These are phyloP conservation scores for Elsinoe fawcettii DNA, from an alignment of 2,329 filamentous ascomycete species.

Conservation along the genomic window DNA sequence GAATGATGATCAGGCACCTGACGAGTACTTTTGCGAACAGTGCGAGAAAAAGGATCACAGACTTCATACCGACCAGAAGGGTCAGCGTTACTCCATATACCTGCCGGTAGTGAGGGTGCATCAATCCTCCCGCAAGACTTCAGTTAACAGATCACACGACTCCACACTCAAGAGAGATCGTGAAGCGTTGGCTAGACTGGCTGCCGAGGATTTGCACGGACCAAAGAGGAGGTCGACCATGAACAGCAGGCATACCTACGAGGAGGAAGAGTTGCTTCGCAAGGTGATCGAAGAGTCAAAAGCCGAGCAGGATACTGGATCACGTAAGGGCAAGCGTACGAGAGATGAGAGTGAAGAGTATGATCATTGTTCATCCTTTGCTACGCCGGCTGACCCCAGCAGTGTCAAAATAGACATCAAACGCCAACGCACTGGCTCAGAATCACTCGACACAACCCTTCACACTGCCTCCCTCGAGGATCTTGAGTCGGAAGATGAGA, in stretches of 20 bases:
- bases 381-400: slow-evolving; percentile 1
- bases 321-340: slow-evolving; percentile 68
- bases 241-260: slow-evolving; percentile 94
- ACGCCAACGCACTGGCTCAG: slow-evolving; percentile 74
- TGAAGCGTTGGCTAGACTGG: slow-evolving; percentile 44
- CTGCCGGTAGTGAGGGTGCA: slow-evolving; percentile 43
- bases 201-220: slow-evolving; percentile 45
- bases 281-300: slow-evolving; percentile 94
- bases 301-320: slow-evolving; percentile 57
- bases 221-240: slow-evolving; percentile 89
- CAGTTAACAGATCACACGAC: slow-evolving; percentile 56
- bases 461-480: slow-evolving; percentile 39
- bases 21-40: slow-evolving; percentile 96
- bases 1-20: slow-evolving; percentile 83
- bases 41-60: slow-evolving; percentile 89
- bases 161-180: slow-evolving; percentile 48
- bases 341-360: slow-evolving; percentile 93
- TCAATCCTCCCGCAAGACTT: slow-evolving; percentile 54
- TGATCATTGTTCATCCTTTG: slow-evolving; percentile 35
- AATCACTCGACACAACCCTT: slow-evolving; percentile 54
- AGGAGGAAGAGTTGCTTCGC: slow-evolving; percentile 83
- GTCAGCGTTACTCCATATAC: slow-evolving; percentile 58
- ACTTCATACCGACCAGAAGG: slow-evolving; percentile 70
- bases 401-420: slow-evolving; percentile 68
- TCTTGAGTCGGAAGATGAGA: slow-evolving; percentile 67